These are phyloP conservation scores for Syzygium aromaticum DNA, from an alignment of 345 rosid genomes.

Conservation along the genomic window DNA sequence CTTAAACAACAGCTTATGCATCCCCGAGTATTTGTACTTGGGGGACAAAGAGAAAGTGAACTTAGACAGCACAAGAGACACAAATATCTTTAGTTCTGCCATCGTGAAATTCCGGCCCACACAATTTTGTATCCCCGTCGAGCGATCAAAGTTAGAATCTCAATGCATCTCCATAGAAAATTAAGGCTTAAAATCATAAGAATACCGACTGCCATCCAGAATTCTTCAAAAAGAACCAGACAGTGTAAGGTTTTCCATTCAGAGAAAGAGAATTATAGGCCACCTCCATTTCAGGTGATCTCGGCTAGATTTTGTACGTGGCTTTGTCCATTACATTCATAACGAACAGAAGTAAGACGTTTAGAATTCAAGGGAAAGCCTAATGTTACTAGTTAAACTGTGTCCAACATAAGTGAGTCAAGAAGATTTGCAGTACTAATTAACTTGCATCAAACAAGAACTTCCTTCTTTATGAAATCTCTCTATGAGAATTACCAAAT, in stretches of 20 bases:
- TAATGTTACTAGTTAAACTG: background rate
- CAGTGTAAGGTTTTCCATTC: background rate
- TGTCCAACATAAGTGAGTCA: background rate
- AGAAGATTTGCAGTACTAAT: background rate
- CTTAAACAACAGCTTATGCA: conserved; percentile 8
- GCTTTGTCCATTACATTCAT: background rate
- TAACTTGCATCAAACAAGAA: background rate
- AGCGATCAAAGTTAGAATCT: background rate
- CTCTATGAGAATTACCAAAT: background rate
- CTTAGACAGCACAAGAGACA: conserved; percentile 10
- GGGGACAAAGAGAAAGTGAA: conserved; percentile 16
- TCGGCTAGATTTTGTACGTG: background rate
- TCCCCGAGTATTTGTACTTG: conserved; percentile 5
- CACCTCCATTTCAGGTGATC: background rate
- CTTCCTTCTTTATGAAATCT: background rate
- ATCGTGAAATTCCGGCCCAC: conserved; percentile 18
- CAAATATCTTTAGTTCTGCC: conserved; percentile 17
- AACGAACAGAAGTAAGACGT: background rate
- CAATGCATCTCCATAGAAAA: background rate
- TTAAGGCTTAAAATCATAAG: background rate
- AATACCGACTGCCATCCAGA: background rate
- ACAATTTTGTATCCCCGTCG: conserved; percentile 7
- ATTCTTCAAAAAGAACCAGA: background rate
- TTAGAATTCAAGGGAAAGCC: background rate
- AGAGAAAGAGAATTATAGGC: background rate